Conservation (phyloP, 345 rosid species). For the Fremontodendron californicum region DNA sequence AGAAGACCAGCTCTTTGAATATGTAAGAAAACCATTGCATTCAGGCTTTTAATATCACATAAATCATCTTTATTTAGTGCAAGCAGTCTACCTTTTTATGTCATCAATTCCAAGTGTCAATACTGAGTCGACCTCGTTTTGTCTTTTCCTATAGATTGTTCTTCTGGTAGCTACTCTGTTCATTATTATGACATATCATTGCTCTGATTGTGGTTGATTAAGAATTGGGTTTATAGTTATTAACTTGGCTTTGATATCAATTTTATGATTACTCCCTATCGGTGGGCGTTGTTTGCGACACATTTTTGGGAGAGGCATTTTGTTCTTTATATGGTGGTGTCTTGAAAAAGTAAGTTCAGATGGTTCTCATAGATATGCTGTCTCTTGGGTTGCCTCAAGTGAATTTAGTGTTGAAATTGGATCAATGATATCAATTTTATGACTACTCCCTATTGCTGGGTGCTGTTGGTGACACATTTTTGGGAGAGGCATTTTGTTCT, state of each 20-base stretch:
- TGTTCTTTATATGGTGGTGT: neutral
- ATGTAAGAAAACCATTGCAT: neutral
- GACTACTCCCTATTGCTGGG: neutral
- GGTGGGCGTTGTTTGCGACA: neutral
- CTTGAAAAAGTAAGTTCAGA: neutral
- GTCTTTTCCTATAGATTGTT: neutral
- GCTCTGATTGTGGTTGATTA: neutral
- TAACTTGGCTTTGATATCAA: neutral
- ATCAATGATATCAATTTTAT: neutral
- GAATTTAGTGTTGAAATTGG: neutral
- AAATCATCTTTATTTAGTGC: neutral
- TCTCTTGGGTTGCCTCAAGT: neutral
- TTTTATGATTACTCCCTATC: neutral
- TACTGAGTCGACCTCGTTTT: neutral
- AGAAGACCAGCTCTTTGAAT: neutral
- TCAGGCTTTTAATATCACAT: neutral
- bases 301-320: neutral
- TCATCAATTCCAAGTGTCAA: neutral
- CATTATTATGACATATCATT: neutral
- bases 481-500: neutral
- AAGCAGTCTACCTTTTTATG: neutral
- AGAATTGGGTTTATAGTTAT: neutral
- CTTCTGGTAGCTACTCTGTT: neutral
- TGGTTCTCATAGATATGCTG: neutral
- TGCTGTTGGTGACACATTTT: neutral